Base-by-base conservation (phyloP, 2,329 filamentous ascomycete species). In the Apiospora phragmitis region DNA sequence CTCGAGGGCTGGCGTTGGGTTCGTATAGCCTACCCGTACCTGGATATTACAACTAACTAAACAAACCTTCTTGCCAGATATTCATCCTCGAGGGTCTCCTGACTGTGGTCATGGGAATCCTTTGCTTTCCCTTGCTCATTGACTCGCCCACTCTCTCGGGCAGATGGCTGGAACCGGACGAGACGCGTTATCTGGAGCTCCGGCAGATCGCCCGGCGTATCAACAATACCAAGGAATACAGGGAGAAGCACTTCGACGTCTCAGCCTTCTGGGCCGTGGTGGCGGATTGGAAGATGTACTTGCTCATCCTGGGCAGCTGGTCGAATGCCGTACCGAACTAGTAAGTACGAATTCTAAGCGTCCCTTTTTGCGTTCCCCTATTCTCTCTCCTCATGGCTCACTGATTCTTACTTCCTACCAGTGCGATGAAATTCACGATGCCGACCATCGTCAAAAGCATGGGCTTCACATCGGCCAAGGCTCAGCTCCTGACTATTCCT, bases 71-170 rank as follows among this genome's bases (percentile, higher is more conserved):
- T n/a, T 42, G 29, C 24, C 3, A 26, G 86, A 87, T 87, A 38
- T 89, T 89, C 71, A 85, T 89, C 65, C 77, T 88, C 3, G 86
- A 89, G 73, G 87, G 87, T 1, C 72, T 85, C 1, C 70, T 80
- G 1, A 84, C 84, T 5, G 78, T 85, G 0, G 41, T 76, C n/a
- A 74, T 84, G 11, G 80, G 78, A 1, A 62, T 80, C 68, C 71
- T 76, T 43, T 85, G 83, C 76, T 83, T 83, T 75, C 82, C 87
- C 74, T 79, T 89, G 3, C 82, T 85, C 26, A 85, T 81, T 26
- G 83, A 85, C 75, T 81, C 79, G 1, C 83, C 83, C 0, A 75
- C 78, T 0, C 86, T 75, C 83, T 83, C 67, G 82, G 41, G 59
- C 3, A 41, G 68, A 8, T 69, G 68, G 68, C 51, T 59, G 0